phyloP scores from a whole-genome alignment of 176 grass and related monocot genomes.

The Tuctoria greenei region DNA sequence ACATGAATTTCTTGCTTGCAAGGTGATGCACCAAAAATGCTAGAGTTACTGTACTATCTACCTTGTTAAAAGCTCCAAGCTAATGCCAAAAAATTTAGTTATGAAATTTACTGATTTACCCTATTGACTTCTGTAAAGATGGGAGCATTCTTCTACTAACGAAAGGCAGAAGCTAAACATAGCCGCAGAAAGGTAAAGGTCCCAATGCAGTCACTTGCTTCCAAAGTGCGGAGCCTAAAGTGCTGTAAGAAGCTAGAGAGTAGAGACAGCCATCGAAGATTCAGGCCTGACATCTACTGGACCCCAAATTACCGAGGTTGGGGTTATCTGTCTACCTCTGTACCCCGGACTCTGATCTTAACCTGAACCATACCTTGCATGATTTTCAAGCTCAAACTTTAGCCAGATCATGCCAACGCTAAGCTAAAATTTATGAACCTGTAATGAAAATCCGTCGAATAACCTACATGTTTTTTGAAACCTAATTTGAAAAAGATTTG shows the following conservation, averaged over 20 bases:
- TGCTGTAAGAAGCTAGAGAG: neutral
- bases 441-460: neutral
- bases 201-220: conserved; percentile 38
- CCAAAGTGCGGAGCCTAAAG: conserved; percentile 45
- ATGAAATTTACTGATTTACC: conserved; percentile 29
- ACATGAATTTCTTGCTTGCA: conserved; percentile 16
- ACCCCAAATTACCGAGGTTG: conserved; percentile 40
- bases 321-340: conserved; percentile 39
- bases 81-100: conserved; percentile 1
- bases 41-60: neutral
- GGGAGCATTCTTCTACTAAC: conserved; percentile 19
- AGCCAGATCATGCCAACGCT: neutral
- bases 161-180: conserved; percentile 29
- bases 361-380: conserved; percentile 9
- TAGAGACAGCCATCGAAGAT: conserved; percentile 46
- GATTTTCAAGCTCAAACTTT: conserved; percentile 19
- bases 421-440: neutral
- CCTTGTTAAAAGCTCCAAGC: neutral
- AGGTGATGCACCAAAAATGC: conserved; percentile 7
- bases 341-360: conserved; percentile 2
- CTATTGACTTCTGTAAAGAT: conserved; percentile 28
- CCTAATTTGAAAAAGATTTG: neutral
- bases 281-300: conserved; percentile 36
- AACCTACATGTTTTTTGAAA: neutral
- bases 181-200: conserved; percentile 9